These are phyloP conservation scores for Skeletonema marinoi DNA, from an alignment of 108 stramenopile genomes.

Conservation along the genomic window DNA sequence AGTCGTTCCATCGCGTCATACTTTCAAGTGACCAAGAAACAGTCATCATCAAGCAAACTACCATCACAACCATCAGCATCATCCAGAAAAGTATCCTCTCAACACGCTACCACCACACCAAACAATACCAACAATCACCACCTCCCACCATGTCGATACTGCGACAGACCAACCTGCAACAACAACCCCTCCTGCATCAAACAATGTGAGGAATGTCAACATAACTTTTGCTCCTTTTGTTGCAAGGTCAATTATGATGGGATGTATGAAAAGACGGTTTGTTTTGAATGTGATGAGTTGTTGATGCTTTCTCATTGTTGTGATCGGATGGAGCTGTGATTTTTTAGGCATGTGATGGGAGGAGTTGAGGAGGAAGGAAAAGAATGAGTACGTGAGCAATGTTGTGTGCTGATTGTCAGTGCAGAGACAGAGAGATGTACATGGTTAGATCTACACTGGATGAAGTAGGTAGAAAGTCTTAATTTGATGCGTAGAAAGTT, in stretches of 20 bases:
- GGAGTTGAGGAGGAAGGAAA: background rate
- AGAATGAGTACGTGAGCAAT: background rate
- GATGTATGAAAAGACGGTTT: slow-evolving; percentile 30
- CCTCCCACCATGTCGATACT: slow-evolving; percentile 26
- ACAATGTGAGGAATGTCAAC: slow-evolving; percentile 31
- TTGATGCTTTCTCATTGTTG: slow-evolving; percentile 1
- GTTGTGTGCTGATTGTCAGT: no score
- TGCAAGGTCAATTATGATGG: slow-evolving; percentile 38
- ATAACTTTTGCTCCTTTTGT: slow-evolving; percentile 40
- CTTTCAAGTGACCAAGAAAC: slow-evolving; percentile 3
- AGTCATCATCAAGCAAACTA: background rate
- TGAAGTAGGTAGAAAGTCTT: background rate
- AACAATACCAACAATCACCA: background rate
- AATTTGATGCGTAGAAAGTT: background rate
- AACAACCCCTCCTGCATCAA: slow-evolving; percentile 11
- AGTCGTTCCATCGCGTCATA: background rate
- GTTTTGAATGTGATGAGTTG: slow-evolving; percentile 37
- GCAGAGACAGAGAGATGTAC: no score
- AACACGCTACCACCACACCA: background rate
- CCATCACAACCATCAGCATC: background rate
- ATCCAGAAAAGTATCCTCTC: background rate
- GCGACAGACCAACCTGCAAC: slow-evolving; percentile 36
- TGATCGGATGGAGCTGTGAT: slow-evolving; percentile 29
- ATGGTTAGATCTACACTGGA: background rate
- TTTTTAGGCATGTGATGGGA: background rate